phyloP scores from a whole-genome alignment of 108 stramenopile species.

The Fistulifera solaris region DNA sequence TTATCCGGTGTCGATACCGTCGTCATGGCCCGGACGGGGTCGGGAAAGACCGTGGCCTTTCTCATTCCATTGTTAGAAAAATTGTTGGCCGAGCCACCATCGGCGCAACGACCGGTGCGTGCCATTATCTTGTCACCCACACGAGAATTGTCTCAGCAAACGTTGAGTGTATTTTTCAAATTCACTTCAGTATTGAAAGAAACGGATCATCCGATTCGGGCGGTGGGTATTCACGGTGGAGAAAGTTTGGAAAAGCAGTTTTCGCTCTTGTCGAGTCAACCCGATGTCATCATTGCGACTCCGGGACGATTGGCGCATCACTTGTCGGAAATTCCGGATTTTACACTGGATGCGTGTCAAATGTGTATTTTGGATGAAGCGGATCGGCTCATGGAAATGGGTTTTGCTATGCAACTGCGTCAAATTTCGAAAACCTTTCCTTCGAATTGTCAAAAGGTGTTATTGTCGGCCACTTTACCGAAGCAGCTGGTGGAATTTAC shows the following conservation, averaged over 20 bases:
- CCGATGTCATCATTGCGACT: conserved; percentile 96
- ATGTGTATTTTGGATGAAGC: conserved; percentile 96
- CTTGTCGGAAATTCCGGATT: conserved; percentile 90
- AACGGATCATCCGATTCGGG: conserved; percentile 35
- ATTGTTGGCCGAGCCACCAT: conserved; percentile 25
- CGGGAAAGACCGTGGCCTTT: conserved; percentile 95
- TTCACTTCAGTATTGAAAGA: conserved; percentile 42
- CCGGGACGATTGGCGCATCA: conserved; percentile 98
- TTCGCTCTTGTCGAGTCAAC: conserved; percentile 71
- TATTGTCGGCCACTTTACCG: conserved; percentile 97
- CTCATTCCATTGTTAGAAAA: conserved; percentile 89
- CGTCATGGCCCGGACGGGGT: conserved; percentile 95
- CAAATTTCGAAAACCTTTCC: conserved; percentile 63
- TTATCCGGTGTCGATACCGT: conserved; percentile 87
- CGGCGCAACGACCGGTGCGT: conserved; percentile 10
- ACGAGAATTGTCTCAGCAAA: conserved; percentile 92
- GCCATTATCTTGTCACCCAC: conserved; percentile 93
- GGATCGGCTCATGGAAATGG: conserved; percentile 99
- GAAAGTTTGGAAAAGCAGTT: conserved; percentile 97
- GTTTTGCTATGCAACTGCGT: conserved; percentile 87
- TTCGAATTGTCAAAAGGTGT: conserved; percentile 82
- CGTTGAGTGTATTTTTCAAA: conserved; percentile 71
- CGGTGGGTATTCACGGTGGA: conserved; percentile 91
- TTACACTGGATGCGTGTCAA: conserved; percentile 72
- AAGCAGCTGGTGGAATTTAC: conserved; percentile 94